Evolutionary conservation across 2,329 filamentous ascomycete species (phyloP), one percentile per base, ranked within the genome.

Genomic region (Monilinia vaccinii-corymbosi): DNA sequence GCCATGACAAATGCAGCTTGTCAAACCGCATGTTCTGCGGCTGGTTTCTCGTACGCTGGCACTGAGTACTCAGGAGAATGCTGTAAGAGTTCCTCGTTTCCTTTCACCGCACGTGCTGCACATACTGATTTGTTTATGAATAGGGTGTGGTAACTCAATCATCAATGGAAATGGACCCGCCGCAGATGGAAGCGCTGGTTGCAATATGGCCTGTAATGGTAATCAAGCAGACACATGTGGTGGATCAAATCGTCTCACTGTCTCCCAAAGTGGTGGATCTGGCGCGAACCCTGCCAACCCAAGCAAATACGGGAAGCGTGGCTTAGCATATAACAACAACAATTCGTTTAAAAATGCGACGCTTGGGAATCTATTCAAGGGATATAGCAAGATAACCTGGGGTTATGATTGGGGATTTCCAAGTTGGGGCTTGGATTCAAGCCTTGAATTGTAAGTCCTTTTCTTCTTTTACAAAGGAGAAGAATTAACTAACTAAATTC

Each of bases 381-480:
- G 65, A 50, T 70, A 71, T 53, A 72, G 60, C 50, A 71, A 79
- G 62, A 77, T 81, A 69, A 72, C 73, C 49, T 89, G 85, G 82
- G 79, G 74, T 45, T 87, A 87, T 78, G 86, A 88, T 80, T 89
- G 86, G 86, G 82, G 74, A 55, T 78, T 78, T 50, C 63, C 63
- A 13, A 72, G 74, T 61, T 74, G 74, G 36, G 60, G 48, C 28
- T 74, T 79, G 25, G 70, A 78, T 57, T 61, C 68, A 18, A 69
- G 71, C 32, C 70, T 84, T 68, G 75, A 78, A 68, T 67, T 67
- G 63, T 65, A 48, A 40, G 62, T 62, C 4, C 16, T 21, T 36
- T 57, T 3, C 10, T 40, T 52, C 13, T 23, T 21, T 1, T 16
- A 40, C 18, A 40, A 16, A 14, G 16, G 45, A 44, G 3, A 38